Conservation (phyloP, 2,329 filamentous ascomycete species). For the Talaromyces piceae region DNA sequence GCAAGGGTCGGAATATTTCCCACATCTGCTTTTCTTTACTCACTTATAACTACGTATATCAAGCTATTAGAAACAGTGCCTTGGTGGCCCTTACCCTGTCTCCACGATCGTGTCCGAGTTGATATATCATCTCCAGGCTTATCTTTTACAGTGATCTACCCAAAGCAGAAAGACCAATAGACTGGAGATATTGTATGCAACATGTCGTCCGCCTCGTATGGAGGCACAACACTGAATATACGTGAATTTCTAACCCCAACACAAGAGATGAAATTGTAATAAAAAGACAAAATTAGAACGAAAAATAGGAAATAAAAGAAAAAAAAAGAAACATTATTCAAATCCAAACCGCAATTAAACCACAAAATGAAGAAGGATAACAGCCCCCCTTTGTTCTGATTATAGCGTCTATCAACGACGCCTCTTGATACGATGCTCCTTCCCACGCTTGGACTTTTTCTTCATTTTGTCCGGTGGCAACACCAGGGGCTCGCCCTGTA, state of each 20-base stretch:
- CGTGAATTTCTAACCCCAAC: background rate
- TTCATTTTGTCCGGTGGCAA: constrained; percentile 42
- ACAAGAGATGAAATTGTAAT: constrained; percentile 8
- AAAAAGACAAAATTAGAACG: constrained; percentile 10
- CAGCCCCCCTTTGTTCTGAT: no score
- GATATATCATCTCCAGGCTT: no score
- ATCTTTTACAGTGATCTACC: no score
- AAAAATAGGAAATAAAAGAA: no score
- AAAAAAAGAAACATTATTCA: constrained; percentile 3
- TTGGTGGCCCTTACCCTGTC: no score
- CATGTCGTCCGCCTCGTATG: background rate
- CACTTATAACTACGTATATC: no score
- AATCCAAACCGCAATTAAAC: background rate
- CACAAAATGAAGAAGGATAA: background rate
- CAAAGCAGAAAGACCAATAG: no score
- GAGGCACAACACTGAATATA: background rate
- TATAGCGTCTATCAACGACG: constrained; percentile 20
- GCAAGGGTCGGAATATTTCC: no score
- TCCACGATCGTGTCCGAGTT: no score
- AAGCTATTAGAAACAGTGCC: no score
- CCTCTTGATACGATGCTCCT: constrained; percentile 38
- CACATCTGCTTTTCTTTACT: no score
- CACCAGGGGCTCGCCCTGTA: constrained; percentile 42
- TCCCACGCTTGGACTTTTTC: constrained; percentile 42
- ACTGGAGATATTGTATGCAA: no score